Percentiles rank a stretch among this genome's conserved stretches.
Conservation (phyloP, 78 protist genomes). For the Dictyostelium intermedium region DNA sequence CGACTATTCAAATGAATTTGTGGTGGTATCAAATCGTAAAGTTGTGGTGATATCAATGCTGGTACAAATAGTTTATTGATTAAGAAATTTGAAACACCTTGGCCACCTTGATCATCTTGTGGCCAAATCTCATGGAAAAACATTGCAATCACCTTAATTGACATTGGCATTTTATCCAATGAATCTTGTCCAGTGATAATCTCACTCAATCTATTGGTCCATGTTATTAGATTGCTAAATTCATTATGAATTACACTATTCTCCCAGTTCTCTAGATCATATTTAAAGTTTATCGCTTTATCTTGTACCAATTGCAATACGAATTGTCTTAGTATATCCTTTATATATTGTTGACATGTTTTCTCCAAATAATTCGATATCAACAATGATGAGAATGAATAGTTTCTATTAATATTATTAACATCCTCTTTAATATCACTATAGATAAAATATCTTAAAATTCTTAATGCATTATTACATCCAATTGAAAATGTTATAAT, state of each 20-base stretch:
- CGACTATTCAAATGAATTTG: conserved; percentile 27
- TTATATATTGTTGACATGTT: conserved; percentile 55
- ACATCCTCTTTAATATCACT: conserved; percentile 13
- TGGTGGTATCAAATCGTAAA: conserved; percentile 27
- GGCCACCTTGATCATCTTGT: conserved; percentile 48
- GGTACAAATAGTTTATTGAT: conserved; percentile 16
- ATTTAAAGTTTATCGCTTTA: conserved; percentile 32
- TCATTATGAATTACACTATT: neutral
- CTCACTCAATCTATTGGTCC: neutral
- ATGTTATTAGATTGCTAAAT: neutral
- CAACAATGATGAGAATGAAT: conserved; percentile 21
- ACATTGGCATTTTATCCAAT: conserved; percentile 37
- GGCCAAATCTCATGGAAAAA: conserved; percentile 66
- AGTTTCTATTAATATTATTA: conserved; percentile 13
- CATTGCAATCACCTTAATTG: conserved; percentile 38
- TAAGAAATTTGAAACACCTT: conserved; percentile 24
- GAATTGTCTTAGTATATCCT: conserved; percentile 22
- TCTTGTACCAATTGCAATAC: conserved; percentile 52
- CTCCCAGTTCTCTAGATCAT: neutral
- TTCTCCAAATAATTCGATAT: conserved; percentile 40
- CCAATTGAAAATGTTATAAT: conserved; percentile 61
- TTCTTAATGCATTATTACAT: conserved; percentile 46
- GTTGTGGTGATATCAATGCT: conserved; percentile 34
- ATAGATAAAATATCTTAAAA: conserved; percentile 46
- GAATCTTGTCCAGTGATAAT: neutral